phyloP scores from a whole-genome alignment of 176 grass and related monocot genomes.

The Otatea glauca region DNA sequence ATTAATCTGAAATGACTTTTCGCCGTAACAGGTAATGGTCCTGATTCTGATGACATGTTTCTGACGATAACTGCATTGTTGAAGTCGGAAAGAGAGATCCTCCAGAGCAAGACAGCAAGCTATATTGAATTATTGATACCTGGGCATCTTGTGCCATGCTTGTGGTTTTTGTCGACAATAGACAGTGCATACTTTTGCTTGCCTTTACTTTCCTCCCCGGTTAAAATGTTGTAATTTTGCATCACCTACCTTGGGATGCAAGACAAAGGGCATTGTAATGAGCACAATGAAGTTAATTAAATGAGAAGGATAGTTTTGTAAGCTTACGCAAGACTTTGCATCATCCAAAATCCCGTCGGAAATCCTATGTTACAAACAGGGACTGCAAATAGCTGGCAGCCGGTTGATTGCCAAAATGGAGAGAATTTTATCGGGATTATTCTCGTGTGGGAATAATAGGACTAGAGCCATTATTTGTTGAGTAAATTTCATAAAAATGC shows the following conservation, averaged over 20 bases:
- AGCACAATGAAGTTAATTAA: neutral
- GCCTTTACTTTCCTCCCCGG: neutral
- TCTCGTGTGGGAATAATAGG: too few species aligned
- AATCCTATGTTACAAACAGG: neutral
- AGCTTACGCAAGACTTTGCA: neutral
- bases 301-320: constrained; percentile 13
- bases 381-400: neutral
- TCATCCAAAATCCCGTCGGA: neutral
- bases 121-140: neutral
- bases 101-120: neutral
- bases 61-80: neutral
- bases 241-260: neutral
- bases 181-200: neutral
- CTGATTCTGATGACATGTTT: neutral
- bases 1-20: neutral
- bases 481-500: too few species aligned
- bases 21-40: constrained; percentile 24
- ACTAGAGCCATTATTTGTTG: too few species aligned
- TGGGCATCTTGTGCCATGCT: constrained; percentile 24
- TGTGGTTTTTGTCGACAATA: constrained; percentile 38
- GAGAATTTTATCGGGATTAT: too few species aligned
- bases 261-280: constrained; percentile 2
- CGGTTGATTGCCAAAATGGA: neutral
- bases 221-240: neutral
- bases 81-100: neutral